Base-by-base conservation (phyloP, 495 filamentous ascomycete genomes). In the Jackrogersella minutella region DNA sequence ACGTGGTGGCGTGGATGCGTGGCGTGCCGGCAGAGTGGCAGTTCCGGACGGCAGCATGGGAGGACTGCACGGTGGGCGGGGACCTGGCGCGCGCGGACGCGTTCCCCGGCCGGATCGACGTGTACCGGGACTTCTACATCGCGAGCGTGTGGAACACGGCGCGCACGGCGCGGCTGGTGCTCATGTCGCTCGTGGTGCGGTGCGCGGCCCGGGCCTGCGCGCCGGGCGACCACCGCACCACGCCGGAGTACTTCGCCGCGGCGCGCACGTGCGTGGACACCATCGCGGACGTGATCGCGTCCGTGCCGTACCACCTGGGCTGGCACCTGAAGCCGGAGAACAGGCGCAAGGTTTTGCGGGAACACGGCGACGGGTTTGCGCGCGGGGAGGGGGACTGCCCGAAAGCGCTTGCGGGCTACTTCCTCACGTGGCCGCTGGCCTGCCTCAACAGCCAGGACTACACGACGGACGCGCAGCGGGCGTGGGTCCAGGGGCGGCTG, bases 221-320 rank as follows among this genome's bases (percentile, higher is more conserved):
- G 17, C 84, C 84, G 0, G 76, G 78, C 6, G 83, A 86, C 64
- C 85, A 84, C 51, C 70, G 82, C 24, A 84, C 81, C 0, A 85
- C 83, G 19, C 78, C 80, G 21, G 81, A 85, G 75, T 85, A 85
- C 47, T 81, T 80, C 19, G 71, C 74, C 0, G 78, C 79, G 3
- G 68, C 74, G 2, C 55, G 77, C 39, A 68, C 74, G 11, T 80
- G 77, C 47, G 73, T 62, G 11, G 79, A 82, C 11, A 76, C 73
- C 19, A 81, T 85, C 51, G 70, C 76, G 0, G 84, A 85, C 55
- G 75, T 86, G 11, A 66, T 85, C 47, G 82, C 84, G 5, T 78
- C 74, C 10, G 77, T 85, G 55, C 84, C 84, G 28, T 86, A 79
- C 57, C 77, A 81, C 62, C 74, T 86, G 1, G 81, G 83, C 17